phyloP scores from a whole-genome alignment of 2,329 filamentous ascomycete species.

The Aaosphaeria pasadenensis region DNA sequence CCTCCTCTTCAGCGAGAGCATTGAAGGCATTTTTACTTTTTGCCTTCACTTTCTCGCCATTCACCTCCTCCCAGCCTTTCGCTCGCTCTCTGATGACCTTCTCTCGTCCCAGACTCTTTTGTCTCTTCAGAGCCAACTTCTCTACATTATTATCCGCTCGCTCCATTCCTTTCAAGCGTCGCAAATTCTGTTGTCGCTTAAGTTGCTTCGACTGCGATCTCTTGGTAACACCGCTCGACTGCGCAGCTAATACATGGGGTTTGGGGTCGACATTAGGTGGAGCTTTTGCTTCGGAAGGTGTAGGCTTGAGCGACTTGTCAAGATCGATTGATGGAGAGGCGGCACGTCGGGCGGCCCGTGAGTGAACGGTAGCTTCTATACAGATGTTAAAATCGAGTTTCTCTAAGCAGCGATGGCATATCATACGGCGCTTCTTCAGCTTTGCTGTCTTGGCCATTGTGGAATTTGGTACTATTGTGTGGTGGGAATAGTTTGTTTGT shows the following conservation, averaged over 20 bases:
- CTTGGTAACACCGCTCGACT: conserved; percentile 67
- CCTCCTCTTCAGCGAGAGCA: conserved; percentile 10
- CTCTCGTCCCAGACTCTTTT: conserved; percentile 49
- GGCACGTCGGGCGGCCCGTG: conserved; percentile 71
- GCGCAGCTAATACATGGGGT: conserved; percentile 62
- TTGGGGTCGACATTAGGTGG: conserved; percentile 21
- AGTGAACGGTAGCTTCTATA: conserved; percentile 64
- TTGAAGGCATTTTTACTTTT: conserved; percentile 13
- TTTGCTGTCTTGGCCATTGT: conserved; percentile 47
- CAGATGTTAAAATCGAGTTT: conserved; percentile 7
- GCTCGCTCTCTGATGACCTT: conserved; percentile 49
- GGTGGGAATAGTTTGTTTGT: not conserved
- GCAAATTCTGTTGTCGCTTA: conserved; percentile 52
- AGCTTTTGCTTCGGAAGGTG: conserved; percentile 35
- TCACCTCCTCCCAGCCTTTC: conserved; percentile 39
- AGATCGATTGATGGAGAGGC: conserved; percentile 67
- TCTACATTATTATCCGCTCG: conserved; percentile 54
- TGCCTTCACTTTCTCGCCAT: conserved; percentile 17
- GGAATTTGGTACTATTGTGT: not conserved
- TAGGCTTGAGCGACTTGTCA: conserved; percentile 65
- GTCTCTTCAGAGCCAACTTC: conserved; percentile 55
- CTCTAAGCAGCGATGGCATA: not conserved
- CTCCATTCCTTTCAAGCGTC: conserved; percentile 48
- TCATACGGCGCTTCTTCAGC: conserved; percentile 43
- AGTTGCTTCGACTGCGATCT: conserved; percentile 58